A percentile compares a stretch with the other conserved stretches of the same genome.
Evolutionary conservation across 2,329 filamentous ascomycete species (phyloP).

Genomic region (Microsporum audouinii): DNA sequence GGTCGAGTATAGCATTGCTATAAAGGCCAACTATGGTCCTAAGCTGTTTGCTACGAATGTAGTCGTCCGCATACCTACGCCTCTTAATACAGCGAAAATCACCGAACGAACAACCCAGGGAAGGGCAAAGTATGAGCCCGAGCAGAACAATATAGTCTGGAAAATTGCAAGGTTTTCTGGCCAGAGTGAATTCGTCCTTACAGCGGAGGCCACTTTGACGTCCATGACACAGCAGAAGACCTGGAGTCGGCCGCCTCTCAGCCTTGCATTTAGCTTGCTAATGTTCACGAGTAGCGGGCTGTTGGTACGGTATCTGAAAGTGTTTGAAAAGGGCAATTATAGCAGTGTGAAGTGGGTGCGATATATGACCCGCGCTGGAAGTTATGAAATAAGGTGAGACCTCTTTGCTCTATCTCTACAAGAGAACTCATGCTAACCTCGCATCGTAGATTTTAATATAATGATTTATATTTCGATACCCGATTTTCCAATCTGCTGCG

Average conservation of each 20-base stretch:
- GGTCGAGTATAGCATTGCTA: slow-evolving; percentile 95
- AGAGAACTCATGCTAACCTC: background rate
- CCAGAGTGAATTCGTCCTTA: slow-evolving; percentile 92
- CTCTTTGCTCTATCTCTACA: background rate
- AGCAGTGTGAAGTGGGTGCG: slow-evolving; percentile 98
- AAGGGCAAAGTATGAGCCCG: slow-evolving; percentile 96
- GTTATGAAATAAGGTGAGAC: slow-evolving; percentile 81
- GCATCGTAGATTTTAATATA: background rate
- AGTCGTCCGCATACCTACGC: slow-evolving; percentile 83
- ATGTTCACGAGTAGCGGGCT: slow-evolving; percentile 97
- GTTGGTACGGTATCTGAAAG: slow-evolving; percentile 87
- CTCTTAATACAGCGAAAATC: slow-evolving; percentile 89
- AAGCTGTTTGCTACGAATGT: slow-evolving; percentile 98
- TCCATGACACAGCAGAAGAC: slow-evolving; percentile 98
- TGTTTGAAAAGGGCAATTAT: slow-evolving; percentile 99
- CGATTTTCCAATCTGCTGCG: background rate
- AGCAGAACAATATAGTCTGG: slow-evolving; percentile 97
- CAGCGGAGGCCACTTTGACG: slow-evolving; percentile 82
- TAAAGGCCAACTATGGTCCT: slow-evolving; percentile 90
- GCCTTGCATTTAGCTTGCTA: slow-evolving; percentile 79
- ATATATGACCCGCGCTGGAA: slow-evolving; percentile 96
- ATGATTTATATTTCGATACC: background rate
- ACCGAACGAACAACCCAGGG: slow-evolving; percentile 88
- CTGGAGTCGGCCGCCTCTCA: slow-evolving; percentile 88
- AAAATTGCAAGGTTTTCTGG: slow-evolving; percentile 98